Evolutionary conservation across 331 rosid species (phyloP).

Genomic region (Phaseolus coccineus): DNA sequence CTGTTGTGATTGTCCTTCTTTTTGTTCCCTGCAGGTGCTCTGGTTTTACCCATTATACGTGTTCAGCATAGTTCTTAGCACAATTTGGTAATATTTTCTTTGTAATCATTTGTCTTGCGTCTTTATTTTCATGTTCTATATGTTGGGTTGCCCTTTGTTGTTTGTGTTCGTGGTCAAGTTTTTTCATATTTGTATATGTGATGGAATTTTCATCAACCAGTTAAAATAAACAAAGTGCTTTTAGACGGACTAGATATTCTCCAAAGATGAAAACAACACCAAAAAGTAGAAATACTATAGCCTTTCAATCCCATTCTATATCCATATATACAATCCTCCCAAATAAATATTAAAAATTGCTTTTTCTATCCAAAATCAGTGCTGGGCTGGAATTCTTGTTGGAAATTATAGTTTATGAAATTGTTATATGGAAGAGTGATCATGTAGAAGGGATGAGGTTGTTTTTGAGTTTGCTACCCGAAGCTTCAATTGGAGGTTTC

Average conservation of each 20-base stretch:
- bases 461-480: not conserved
- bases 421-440: not conserved
- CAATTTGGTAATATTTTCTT: conserved; percentile 68
- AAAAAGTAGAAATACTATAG: conserved; percentile 18
- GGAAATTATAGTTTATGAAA: not conserved
- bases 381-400: conserved; percentile 19
- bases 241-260: conserved; percentile 24
- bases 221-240: conserved; percentile 4
- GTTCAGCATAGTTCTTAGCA: conserved; percentile 84
- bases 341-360: conserved; percentile 12
- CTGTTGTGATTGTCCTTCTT: conserved; percentile 31
- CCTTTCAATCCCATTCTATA: not conserved
- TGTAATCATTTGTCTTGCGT: conserved; percentile 10
- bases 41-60: conserved; percentile 93
- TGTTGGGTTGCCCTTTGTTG: not conserved
- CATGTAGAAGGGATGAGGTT: not conserved
- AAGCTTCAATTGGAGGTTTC: not conserved
- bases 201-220: not conserved
- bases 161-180: conserved; percentile 12
- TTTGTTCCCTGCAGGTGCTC: conserved; percentile 61
- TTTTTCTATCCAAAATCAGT: not conserved
- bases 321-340: conserved; percentile 8
- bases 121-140: conserved; percentile 8
- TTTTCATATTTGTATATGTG: not conserved
- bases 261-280: not conserved